Evolutionary conservation across 2,329 filamentous ascomycete genomes (phyloP).

Genomic region (Penicillium psychrosexuale): DNA sequence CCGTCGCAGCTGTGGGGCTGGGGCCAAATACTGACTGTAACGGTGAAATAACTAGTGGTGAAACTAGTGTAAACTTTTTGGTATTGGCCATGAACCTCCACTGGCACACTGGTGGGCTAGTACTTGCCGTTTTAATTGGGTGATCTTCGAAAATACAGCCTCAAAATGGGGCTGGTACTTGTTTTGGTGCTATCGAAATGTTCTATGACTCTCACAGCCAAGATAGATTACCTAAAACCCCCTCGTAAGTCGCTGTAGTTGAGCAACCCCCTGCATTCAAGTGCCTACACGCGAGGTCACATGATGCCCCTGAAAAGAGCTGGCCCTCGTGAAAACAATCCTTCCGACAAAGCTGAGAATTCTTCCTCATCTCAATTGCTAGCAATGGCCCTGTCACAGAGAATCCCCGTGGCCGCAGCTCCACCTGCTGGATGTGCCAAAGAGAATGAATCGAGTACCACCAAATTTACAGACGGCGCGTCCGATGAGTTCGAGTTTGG

Average conservation of each 20-base stretch:
- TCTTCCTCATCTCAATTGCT: not conserved
- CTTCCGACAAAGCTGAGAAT: not conserved
- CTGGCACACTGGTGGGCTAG: too few relatives aligned
- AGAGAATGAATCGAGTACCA: not conserved
- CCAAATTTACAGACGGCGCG: not conserved
- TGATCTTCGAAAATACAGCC: too few relatives aligned
- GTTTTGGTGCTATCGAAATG: too few relatives aligned
- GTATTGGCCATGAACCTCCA: too few relatives aligned
- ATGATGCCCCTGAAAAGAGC: not conserved
- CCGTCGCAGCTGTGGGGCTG: too few relatives aligned
- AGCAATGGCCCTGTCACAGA: not conserved
- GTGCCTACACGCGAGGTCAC: not conserved
- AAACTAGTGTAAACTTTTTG: too few relatives aligned
- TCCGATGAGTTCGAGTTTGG: constrained; percentile 67
- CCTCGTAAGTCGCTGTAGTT: not conserved
- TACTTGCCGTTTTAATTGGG: too few relatives aligned
- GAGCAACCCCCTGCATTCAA: not conserved
- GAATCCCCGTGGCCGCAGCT: not conserved
- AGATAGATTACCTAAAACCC: too few relatives aligned
- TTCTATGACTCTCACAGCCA: too few relatives aligned
- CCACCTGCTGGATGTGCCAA: not conserved
- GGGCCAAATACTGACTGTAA: too few relatives aligned
- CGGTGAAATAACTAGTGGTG: too few relatives aligned
- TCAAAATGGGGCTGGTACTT: too few relatives aligned
- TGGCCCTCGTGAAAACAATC: not conserved